Evolutionary conservation across 257 asterid species (phyloP).

Genomic region (Solanum paucissectum): DNA sequence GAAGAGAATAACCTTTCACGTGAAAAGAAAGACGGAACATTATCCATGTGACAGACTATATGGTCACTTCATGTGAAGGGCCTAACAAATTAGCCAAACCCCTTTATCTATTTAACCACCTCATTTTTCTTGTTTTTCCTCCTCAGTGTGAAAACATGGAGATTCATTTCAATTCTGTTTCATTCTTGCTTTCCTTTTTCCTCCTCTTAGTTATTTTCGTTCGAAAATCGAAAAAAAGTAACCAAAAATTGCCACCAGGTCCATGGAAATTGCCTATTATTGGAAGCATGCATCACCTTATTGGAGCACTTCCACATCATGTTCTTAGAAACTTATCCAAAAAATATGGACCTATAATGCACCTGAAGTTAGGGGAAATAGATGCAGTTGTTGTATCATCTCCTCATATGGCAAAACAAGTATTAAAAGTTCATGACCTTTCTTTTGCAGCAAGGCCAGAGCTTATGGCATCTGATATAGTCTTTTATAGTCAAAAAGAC

Average conservation of each 20-base stretch:
- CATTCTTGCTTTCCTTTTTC: not conserved
- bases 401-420: not conserved
- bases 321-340: not conserved
- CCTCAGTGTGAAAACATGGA: not conserved
- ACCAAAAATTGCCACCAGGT: not conserved
- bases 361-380: constrained; percentile 2
- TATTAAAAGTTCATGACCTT: constrained; percentile 2
- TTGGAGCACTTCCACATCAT: not conserved
- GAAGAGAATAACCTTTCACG: too few relatives aligned
- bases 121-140: not conserved
- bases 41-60: too few relatives aligned
- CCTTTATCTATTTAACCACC: too few relatives aligned
- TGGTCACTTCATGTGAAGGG: not conserved
- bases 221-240: not conserved
- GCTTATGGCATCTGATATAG: not conserved
- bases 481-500: not conserved
- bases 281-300: constrained; percentile 4
- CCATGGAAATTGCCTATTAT: not conserved
- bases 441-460: not conserved
- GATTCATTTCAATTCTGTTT: not conserved
- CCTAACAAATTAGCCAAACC: too few relatives aligned
- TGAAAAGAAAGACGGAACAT: too few relatives aligned
- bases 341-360: constrained; percentile 1
- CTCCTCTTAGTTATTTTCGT: not conserved
- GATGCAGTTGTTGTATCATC: constrained; percentile 5